Conservation (phyloP, 768 basidiomycete species). For the Crassisporium funariophilum region DNA sequence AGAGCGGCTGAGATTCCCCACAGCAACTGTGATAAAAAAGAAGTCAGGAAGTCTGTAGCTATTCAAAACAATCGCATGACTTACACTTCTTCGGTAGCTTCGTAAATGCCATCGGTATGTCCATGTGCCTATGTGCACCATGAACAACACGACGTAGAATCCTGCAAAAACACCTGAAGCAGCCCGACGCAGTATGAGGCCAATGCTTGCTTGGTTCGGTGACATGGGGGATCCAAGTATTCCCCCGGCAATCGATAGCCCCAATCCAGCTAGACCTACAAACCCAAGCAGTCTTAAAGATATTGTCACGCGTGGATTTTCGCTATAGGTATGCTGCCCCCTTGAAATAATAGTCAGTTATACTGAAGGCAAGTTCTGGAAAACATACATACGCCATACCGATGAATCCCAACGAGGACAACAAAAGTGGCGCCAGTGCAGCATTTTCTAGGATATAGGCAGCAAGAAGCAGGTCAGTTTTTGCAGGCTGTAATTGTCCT, state of each 20-base stretch:
- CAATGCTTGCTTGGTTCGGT: slow-evolving; percentile 30
- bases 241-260: slow-evolving; percentile 48
- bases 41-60: background rate
- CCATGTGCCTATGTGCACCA: slow-evolving; percentile 45
- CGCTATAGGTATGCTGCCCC: slow-evolving; percentile 54
- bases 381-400: slow-evolving; percentile 47
- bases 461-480: slow-evolving; percentile 50
- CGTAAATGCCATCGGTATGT: slow-evolving; percentile 49
- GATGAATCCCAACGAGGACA: slow-evolving; percentile 49
- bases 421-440: slow-evolving; percentile 40
- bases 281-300: slow-evolving; percentile 39
- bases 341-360: slow-evolving; percentile 32
- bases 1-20: slow-evolving; percentile 53
- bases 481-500: slow-evolving; percentile 44
- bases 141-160: slow-evolving; percentile 40
- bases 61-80: slow-evolving; percentile 14
- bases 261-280: slow-evolving; percentile 41
- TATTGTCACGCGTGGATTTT: slow-evolving; percentile 43
- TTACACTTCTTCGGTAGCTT: slow-evolving; percentile 46
- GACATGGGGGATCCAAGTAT: slow-evolving; percentile 41
- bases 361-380: slow-evolving; percentile 7
- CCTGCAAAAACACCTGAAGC: slow-evolving; percentile 44
- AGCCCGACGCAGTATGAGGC: slow-evolving; percentile 44
- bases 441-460: slow-evolving; percentile 53
- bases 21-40: slow-evolving; percentile 47